These are phyloP conservation scores for Anthracocystis setariae DNA, from an alignment of 1,284 basidiomycete species.

Conservation along the genomic window DNA sequence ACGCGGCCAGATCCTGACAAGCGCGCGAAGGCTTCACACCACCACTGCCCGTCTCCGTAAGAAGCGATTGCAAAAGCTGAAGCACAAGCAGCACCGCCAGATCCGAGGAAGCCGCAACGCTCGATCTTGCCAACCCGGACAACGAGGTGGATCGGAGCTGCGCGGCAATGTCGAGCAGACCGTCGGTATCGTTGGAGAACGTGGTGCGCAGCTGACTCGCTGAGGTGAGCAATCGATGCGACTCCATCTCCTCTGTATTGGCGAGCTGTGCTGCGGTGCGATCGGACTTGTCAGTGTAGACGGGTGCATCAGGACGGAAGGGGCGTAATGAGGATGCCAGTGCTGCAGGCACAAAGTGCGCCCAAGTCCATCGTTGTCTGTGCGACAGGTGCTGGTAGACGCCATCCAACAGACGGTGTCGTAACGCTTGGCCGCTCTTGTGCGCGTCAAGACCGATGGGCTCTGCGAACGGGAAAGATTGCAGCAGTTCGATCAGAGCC, in stretches of 20 bases:
- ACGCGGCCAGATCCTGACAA: conserved; percentile 30
- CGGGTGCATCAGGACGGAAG: conserved; percentile 20
- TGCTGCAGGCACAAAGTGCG: conserved; percentile 37
- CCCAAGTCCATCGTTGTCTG: conserved; percentile 30
- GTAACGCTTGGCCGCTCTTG: conserved; percentile 44
- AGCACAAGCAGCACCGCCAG: conserved; percentile 21
- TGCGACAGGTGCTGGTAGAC: conserved; percentile 42
- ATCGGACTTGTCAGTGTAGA: conserved; percentile 27
- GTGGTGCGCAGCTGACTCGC: conserved; percentile 40
- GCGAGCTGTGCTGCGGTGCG: conserved; percentile 29
- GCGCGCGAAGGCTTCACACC: conserved; percentile 17
- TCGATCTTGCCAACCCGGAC: conserved; percentile 6
- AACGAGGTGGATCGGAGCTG: conserved; percentile 18
- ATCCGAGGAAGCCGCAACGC: conserved; percentile 10
- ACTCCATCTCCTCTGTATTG: conserved; percentile 42
- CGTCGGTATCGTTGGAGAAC: conserved; percentile 40
- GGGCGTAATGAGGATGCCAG: conserved; percentile 21
- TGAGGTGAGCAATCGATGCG: conserved; percentile 33
- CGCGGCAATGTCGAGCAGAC: conserved; percentile 37
- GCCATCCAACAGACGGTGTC: conserved; percentile 40
- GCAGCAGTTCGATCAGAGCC: conserved; percentile 48
- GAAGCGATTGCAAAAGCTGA: conserved; percentile 29
- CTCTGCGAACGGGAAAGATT: conserved; percentile 57
- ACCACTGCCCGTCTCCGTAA: conserved; percentile 12
- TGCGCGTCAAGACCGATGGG: conserved; percentile 24